Evolutionary conservation across 768 basidiomycete genomes (phyloP), one percentile per base, ranked within the genome.

Genomic region (Lactifluus rugatus): DNA sequence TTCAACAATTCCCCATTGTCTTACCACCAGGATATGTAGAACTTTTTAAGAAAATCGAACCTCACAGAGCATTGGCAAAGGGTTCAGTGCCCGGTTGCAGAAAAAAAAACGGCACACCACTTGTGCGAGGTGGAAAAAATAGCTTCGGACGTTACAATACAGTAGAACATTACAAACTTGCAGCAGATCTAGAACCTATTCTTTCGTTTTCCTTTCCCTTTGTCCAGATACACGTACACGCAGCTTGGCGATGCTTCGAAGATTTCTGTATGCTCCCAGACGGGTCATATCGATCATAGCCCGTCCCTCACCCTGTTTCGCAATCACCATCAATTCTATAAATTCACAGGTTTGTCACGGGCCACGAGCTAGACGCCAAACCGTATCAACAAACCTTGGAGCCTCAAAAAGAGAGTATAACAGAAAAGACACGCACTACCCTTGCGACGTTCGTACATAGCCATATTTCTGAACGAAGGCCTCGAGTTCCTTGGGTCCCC

Each of bases 401-500:
- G 4, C 10, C 17, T 7, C 25, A 31, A 48, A 21, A 34, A 21
- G n/a, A 23, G 19, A 36, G 17, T 14, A 9, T 6, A 8, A 44
- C 21, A 21, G 19, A 14, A 25, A 42, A 21, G 23, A 14, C 34
- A 57, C 87, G 75, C 70, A 94, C 93, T 96, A 95, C 57, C 78
- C 81, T 19, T 78, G 74, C 41, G 70, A 70, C 39, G 79, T 70
- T 41, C 92, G 81, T 71, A 76, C 85, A 77, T 81, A 97, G 6
- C 91, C 93, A 68, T 84, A 85, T 69, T 81, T 82, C 53, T 61
- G 64, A 62, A 88, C 83, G 69, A 93, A 99, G 0, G 69, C 72
- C 21, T 91, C 89, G 39, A 97, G 75, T 68, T 85, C 78, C 64
- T 83, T 83, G 0, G 95, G 96, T n/a, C 94, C 96, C 60, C 96